Evolutionary conservation across 306 rosid species (phyloP).

Genomic region (Casuarina equisetifolia): DNA sequence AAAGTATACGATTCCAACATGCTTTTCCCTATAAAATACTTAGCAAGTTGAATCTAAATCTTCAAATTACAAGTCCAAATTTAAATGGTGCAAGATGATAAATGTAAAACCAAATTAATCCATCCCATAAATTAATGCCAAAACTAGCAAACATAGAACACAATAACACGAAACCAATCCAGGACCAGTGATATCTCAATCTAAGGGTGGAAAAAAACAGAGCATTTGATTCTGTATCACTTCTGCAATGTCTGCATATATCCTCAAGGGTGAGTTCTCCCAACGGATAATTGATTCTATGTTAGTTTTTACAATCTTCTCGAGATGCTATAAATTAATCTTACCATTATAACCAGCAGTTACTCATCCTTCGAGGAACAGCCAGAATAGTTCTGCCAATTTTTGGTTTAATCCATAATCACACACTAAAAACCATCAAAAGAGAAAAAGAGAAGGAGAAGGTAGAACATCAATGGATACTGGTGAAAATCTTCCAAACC

Average conservation of each 20-base stretch:
- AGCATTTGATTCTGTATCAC: not conserved
- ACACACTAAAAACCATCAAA: no score
- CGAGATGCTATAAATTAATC: no score
- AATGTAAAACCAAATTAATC: not conserved
- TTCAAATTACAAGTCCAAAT: not conserved
- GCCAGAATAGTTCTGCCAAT: no score
- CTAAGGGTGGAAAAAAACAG: not conserved
- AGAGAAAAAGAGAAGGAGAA: not conserved
- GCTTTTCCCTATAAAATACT: not conserved
- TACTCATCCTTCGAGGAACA: no score
- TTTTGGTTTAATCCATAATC: not conserved
- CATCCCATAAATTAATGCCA: not conserved
- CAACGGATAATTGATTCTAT: no score
- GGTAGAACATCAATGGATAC: not conserved
- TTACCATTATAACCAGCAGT: no score
- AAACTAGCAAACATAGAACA: not conserved
- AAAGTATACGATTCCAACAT: not conserved
- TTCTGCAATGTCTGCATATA: no score
- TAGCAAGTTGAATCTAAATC: not conserved
- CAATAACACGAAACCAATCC: not conserved
- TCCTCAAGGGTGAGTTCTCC: no score
- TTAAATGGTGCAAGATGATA: not conserved
- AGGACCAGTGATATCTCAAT: not conserved
- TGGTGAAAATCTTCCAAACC: not conserved
- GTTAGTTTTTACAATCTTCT: no score